Base-by-base conservation (phyloP, 2,329 filamentous ascomycete species). In the Fusarium denticulatum region DNA sequence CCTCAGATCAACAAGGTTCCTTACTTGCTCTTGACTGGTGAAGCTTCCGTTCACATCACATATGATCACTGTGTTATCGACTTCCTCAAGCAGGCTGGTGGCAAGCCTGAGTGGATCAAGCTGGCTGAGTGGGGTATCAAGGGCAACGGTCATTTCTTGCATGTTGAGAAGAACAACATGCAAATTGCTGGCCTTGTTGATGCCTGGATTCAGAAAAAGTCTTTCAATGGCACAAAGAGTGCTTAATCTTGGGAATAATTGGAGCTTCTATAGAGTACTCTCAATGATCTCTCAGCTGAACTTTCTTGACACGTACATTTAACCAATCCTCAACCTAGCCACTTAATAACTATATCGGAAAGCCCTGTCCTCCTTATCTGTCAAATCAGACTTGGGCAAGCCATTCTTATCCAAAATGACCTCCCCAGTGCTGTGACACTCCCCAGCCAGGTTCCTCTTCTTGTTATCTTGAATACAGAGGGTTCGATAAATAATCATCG, bases 111-210 rank as follows among this genome's bases (percentile, higher is more conserved):
- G 16, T 76, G 64, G 65, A 66, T 73, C 15, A 67, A 73, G 56
- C 30, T 76, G 6, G 61, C 60, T 8, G 46, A 69, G 4, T 32
- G 26, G 30, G 64, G 69, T 2, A 74, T 76, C 13, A 64, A 67
- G 36, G 73, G 74, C 1, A 76, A 76, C 10, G 61, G 69, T 0
- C 71, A 76, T 36, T 71, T 76, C 26, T 59, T 76, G 43, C 61
- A 69, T 24, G 55, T 71, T 9, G 73, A 76, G 52, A 70, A 72
- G 61, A 76, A 76, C 18, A 71, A 74, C 49, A 28, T 71, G 14
- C 26, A 73, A 10, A 76, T 76, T 45, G 60, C 74, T n/a, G 55
- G 10, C 6, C 15, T 66, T 18, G 59, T 63, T 1, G 32, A 57
- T 20, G 11, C 50, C 6, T 72, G 72, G 75, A 76, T 43, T 1